A percentile compares a stretch with the other conserved stretches of the same genome.
phyloP scores from a whole-genome alignment of 805 yeast genomes.

The Candida caryicola region DNA sequence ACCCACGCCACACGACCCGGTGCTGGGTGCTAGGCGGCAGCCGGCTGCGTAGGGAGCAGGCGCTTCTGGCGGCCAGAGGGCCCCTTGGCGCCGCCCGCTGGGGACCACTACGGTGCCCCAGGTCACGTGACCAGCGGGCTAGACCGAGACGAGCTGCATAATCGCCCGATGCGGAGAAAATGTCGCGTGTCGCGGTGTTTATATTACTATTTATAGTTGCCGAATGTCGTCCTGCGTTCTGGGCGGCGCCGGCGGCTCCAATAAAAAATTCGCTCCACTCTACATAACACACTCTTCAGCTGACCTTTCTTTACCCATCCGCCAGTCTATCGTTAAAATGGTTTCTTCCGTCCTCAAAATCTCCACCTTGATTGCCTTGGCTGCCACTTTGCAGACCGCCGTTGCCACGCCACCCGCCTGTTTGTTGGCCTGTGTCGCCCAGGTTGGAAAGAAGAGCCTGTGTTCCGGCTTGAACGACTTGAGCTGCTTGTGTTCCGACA shows the following conservation, averaged over 20 bases:
- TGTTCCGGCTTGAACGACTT: constrained; percentile 64
- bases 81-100: too few relatives aligned
- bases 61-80: too few relatives aligned
- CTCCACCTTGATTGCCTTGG: constrained; percentile 31
- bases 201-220: constrained; percentile 3
- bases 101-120: too few relatives aligned
- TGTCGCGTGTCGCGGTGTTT: constrained; percentile 8
- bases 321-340: constrained; percentile 9
- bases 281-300: not conserved
- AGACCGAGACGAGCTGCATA: not conserved
- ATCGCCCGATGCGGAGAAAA: not conserved
- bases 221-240: not conserved
- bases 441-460: constrained; percentile 54
- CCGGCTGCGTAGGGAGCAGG: too few relatives aligned
- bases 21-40: too few relatives aligned
- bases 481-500: constrained; percentile 63
- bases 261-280: not conserved
- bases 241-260: not conserved
- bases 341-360: constrained; percentile 16
- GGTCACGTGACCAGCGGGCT: not conserved
- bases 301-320: constrained; percentile 1
- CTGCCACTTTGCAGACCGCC: constrained; percentile 38
- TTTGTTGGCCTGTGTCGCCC: constrained; percentile 81
- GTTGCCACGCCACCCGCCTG: constrained; percentile 86
- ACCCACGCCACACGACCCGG: too few relatives aligned